Percentiles rank a stretch among this genome's conserved stretches.
Conservation (phyloP, 1,139 yeast genomes). For the Geotrichum histeridarum region DNA sequence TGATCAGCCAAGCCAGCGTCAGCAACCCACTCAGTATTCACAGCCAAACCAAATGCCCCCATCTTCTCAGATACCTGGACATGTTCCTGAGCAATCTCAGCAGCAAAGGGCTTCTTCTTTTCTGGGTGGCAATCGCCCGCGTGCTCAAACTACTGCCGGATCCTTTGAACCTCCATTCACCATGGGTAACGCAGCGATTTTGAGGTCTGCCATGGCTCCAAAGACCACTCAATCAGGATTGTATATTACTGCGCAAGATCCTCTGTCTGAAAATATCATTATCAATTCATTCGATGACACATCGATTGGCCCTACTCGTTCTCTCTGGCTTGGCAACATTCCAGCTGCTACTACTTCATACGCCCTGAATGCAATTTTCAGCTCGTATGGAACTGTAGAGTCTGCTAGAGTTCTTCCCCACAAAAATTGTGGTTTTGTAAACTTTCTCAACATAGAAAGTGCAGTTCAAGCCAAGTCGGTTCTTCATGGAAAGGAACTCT, state of each 20-base stretch:
- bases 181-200: conserved; percentile 13
- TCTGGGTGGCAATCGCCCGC: conserved; percentile 21
- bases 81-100: conserved; percentile 6
- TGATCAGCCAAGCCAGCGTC: conserved; percentile 22
- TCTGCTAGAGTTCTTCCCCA: conserved; percentile 56
- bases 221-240: conserved; percentile 11
- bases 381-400: conserved; percentile 51
- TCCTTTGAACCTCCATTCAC: conserved; percentile 22
- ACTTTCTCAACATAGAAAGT: conserved; percentile 62
- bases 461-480: conserved; percentile 75
- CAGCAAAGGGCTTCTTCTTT: conserved; percentile 15
- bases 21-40: conserved; percentile 24
- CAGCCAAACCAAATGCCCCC: conserved; percentile 10
- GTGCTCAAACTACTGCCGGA: conserved; percentile 28
- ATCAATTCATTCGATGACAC: conserved; percentile 53
- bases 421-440: conserved; percentile 61
- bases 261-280: conserved; percentile 19
- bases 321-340: conserved; percentile 70
- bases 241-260: conserved; percentile 13
- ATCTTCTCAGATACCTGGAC: conserved; percentile 17
- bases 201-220: conserved; percentile 5
- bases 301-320: conserved; percentile 69
- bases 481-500: conserved; percentile 74
- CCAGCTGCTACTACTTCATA: conserved; percentile 51
- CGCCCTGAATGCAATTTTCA: conserved; percentile 43